Evolutionary conservation across 257 asterid genomes (phyloP).

Genomic region (Fraxinus americana): DNA sequence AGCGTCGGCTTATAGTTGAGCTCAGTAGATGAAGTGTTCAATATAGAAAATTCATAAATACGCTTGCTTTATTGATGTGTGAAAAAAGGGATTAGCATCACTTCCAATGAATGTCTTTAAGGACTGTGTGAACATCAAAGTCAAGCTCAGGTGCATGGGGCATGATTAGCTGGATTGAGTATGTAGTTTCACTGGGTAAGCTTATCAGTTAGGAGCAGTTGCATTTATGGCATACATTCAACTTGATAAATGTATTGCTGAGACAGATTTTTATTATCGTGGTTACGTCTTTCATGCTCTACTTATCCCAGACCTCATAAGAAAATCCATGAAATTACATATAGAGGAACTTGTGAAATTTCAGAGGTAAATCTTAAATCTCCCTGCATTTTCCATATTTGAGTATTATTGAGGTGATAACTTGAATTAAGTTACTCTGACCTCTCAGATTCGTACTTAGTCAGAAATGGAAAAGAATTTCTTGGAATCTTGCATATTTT

Average conservation of each 20-base stretch:
- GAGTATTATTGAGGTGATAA: not conserved
- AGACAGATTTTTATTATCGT: not conserved
- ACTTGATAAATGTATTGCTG: not conserved
- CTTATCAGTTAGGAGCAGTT: not conserved
- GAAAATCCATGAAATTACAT: not conserved
- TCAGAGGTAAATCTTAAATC: not conserved
- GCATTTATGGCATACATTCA: not conserved
- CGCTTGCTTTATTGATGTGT: not conserved
- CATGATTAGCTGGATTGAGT: not conserved
- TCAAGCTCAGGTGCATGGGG: not conserved
- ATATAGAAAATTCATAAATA: not conserved
- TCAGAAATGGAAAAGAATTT: not conserved
- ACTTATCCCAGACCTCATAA: not conserved
- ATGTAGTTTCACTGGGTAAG: not conserved
- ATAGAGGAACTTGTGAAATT: not conserved
- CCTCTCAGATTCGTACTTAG: not conserved
- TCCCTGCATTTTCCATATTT: not conserved
- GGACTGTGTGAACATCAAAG: not conserved
- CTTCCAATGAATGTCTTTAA: not conserved
- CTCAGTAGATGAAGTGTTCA: not conserved
- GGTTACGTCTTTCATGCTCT: not conserved
- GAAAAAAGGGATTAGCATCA: not conserved
- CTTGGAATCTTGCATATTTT: not conserved
- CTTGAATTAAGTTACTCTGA: conserved; percentile 9
- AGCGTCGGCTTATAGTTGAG: not conserved